Percentiles rank a stretch among this genome's conserved stretches.
These are phyloP conservation scores for Rutstroemia sp. DNA, from an alignment of 2,329 filamentous ascomycete species.

Conservation along the genomic window DNA sequence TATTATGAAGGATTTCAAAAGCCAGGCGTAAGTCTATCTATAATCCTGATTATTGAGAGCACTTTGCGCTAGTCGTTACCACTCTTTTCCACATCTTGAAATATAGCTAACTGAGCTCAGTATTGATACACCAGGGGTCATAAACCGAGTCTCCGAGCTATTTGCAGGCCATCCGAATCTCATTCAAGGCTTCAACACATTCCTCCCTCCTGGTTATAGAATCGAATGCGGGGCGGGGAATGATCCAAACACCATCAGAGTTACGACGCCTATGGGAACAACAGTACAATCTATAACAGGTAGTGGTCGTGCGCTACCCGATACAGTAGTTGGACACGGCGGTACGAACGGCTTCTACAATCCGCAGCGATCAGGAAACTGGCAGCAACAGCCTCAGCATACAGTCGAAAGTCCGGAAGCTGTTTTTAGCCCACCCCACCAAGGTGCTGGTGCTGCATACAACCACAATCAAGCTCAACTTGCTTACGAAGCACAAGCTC, in stretches of 20 bases:
- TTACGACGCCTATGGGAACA: slow-evolving; percentile 96
- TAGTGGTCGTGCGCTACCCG: slow-evolving; percentile 35
- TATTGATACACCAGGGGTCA: slow-evolving; percentile 95
- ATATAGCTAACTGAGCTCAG: slow-evolving; percentile 32
- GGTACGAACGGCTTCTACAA: slow-evolving; percentile 34
- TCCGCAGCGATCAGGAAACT: slow-evolving; percentile 35
- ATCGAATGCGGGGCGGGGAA: slow-evolving; percentile 94
- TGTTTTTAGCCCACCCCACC: slow-evolving; percentile 51
- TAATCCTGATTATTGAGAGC: neutral
- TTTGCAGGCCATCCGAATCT: slow-evolving; percentile 93
- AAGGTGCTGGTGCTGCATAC: slow-evolving; percentile 40
- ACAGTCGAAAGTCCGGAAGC: slow-evolving; percentile 57
- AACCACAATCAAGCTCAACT: slow-evolving; percentile 31
- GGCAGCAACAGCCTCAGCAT: slow-evolving; percentile 49
- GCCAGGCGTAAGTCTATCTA: slow-evolving; percentile 66
- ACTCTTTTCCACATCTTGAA: neutral
- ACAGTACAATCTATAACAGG: slow-evolving; percentile 78
- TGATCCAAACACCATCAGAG: slow-evolving; percentile 90
- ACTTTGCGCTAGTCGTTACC: slow-evolving; percentile 23
- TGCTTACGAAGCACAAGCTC: slow-evolving; percentile 35
- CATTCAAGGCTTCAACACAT: slow-evolving; percentile 98
- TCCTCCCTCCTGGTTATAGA: slow-evolving; percentile 87
- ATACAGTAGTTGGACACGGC: slow-evolving; percentile 23
- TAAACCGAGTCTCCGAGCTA: slow-evolving; percentile 89
- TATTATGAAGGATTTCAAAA: slow-evolving; percentile 99